phyloP scores from a whole-genome alignment of 345 rosid genomes.

The Angophora floribunda region DNA sequence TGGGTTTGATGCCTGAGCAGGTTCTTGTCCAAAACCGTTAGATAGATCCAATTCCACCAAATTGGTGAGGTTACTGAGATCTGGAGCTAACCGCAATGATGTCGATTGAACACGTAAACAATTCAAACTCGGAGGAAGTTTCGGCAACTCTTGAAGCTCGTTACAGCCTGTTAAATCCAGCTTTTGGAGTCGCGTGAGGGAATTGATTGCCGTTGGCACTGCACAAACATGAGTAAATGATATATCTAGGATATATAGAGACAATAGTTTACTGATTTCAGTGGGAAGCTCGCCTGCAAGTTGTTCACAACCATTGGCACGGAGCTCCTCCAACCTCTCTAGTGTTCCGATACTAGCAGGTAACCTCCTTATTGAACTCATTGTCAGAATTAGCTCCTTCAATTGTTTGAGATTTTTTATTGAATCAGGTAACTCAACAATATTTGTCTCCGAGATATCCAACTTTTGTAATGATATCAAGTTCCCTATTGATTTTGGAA shows the following conservation, averaged over 20 bases:
- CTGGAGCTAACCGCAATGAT: neutral
- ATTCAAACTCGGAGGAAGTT: neutral
- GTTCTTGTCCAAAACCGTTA: neutral
- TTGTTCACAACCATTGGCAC: neutral
- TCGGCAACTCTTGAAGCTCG: neutral
- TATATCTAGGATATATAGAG: neutral
- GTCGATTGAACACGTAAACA: accelerated
- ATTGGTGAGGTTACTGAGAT: neutral
- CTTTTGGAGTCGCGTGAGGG: accelerated
- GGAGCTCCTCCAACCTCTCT: neutral
- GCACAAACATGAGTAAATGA: neutral
- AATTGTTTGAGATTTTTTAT: neutral
- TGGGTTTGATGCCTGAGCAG: neutral
- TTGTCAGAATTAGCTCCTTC: neutral
- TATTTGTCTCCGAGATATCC: neutral
- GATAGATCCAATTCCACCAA: accelerated
- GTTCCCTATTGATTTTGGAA: neutral
- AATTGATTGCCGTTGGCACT: neutral
- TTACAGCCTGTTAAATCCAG: accelerated
- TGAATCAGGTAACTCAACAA: neutral
- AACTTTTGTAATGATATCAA: neutral
- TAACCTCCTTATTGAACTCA: neutral
- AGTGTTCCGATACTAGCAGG: accelerated
- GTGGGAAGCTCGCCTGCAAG: neutral
- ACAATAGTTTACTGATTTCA: neutral